phyloP scores from a whole-genome alignment of 164 flowering plant genomes.

The Vitis rupestris region DNA sequence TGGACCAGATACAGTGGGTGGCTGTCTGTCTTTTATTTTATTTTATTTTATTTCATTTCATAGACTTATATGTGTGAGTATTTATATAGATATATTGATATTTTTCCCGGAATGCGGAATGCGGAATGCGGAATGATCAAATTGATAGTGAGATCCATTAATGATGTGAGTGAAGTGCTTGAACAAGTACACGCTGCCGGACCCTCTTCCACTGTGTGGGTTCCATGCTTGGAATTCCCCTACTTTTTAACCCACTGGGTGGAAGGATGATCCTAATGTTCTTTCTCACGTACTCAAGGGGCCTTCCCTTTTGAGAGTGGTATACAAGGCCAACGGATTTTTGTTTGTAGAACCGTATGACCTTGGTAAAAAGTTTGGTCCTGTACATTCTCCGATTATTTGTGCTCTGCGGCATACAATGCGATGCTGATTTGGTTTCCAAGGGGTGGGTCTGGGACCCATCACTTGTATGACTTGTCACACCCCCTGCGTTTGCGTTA shows the following conservation, averaged over 20 bases:
- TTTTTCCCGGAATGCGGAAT: constrained; percentile 15
- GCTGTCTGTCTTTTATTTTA: constrained; percentile 10
- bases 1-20: constrained; percentile 24
- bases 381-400: not conserved
- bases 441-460: constrained; percentile 13
- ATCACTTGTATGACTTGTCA: constrained; percentile 29
- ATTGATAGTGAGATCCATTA: constrained; percentile 26
- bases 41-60: not conserved
- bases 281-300: not conserved
- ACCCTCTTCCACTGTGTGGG: constrained; percentile 14
- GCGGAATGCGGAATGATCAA: constrained; percentile 11
- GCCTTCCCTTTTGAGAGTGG: not conserved
- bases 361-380: not conserved
- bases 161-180: constrained; percentile 35
- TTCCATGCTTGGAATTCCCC: not conserved
- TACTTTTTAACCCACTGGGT: not conserved
- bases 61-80: no score
- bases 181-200: constrained; percentile 33
- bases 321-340: not conserved
- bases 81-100: no score
- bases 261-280: no score
- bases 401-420: not conserved
- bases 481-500: constrained; percentile 28
- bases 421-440: not conserved
- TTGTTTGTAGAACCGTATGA: not conserved